Conservation (phyloP, 2,329 filamentous ascomycete genomes). For the Emergomyces pasteurianus region DNA sequence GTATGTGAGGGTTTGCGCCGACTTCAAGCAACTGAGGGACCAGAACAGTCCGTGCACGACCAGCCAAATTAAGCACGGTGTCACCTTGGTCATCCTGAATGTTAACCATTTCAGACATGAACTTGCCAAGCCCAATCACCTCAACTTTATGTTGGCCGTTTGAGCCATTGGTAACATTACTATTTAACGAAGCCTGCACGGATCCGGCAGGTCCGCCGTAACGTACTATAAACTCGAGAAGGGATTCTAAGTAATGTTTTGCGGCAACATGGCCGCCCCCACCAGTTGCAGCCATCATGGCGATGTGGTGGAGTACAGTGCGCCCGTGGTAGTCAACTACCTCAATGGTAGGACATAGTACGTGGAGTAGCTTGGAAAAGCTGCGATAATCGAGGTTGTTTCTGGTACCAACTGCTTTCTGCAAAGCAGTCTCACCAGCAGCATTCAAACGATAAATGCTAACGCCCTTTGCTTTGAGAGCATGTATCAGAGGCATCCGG, state of each 20-base stretch:
- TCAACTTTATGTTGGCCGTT: slow-evolving; percentile 28
- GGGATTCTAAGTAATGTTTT: slow-evolving; percentile 88
- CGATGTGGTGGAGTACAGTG: slow-evolving; percentile 92
- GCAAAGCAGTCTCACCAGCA: slow-evolving; percentile 81
- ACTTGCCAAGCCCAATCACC: slow-evolving; percentile 78
- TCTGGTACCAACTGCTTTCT: slow-evolving; percentile 83
- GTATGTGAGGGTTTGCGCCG: slow-evolving; percentile 81
- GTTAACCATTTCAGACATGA: slow-evolving; percentile 96
- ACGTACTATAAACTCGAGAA: slow-evolving; percentile 87
- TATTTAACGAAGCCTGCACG: slow-evolving; percentile 29
- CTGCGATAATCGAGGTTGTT: slow-evolving; percentile 87
- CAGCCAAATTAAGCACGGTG: slow-evolving; percentile 86
- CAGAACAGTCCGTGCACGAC: slow-evolving; percentile 88
- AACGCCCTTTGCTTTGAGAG: slow-evolving; percentile 72
- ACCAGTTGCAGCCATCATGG: slow-evolving; percentile 89
- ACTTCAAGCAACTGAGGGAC: slow-evolving; percentile 96
- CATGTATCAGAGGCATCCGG: slow-evolving; percentile 66
- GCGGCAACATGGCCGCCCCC: slow-evolving; percentile 73
- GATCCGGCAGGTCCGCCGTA: slow-evolving; percentile 57
- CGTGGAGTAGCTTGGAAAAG: slow-evolving; percentile 81
- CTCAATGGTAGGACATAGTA: slow-evolving; percentile 81
- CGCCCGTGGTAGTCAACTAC: slow-evolving; percentile 78
- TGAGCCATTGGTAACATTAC: slow-evolving; percentile 15
- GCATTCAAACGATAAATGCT: slow-evolving; percentile 81
- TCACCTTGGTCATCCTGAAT: slow-evolving; percentile 88